These are phyloP conservation scores for Alternaria ethzedia DNA, from an alignment of 2,329 filamentous ascomycete genomes.

Conservation along the genomic window DNA sequence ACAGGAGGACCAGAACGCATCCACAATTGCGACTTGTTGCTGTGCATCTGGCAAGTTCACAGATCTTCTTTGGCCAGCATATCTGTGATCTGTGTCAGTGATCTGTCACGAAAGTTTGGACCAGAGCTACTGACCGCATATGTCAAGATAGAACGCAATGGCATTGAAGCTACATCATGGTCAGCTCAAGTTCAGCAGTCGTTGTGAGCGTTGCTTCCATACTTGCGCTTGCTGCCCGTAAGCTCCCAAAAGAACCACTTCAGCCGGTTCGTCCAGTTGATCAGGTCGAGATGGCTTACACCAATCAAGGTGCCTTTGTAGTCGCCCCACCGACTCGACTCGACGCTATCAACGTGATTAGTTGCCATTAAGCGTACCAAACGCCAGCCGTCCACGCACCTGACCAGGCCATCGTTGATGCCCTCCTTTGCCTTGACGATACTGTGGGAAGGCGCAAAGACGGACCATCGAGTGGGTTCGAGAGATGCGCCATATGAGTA, in stretches of 20 bases:
- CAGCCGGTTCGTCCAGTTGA: constrained; percentile 70
- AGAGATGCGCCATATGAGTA: constrained; percentile 69
- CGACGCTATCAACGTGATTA: constrained; percentile 50
- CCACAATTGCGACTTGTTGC: background rate
- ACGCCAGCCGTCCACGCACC: constrained; percentile 23
- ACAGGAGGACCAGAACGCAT: background rate
- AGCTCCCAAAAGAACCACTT: constrained; percentile 65
- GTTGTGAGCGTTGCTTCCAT: background rate
- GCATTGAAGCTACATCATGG: constrained; percentile 65
- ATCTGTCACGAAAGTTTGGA: background rate
- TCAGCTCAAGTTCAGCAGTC: constrained; percentile 8
- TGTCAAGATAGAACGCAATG: constrained; percentile 68
- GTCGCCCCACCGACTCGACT: constrained; percentile 65
- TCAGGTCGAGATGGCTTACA: constrained; percentile 68
- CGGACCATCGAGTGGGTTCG: constrained; percentile 61
- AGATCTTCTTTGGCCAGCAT: constrained; percentile 49
- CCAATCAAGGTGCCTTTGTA: constrained; percentile 70
- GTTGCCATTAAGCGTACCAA: background rate
- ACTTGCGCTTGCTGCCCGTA: constrained; percentile 63
- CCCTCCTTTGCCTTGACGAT: constrained; percentile 63
- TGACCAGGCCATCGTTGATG: constrained; percentile 69
- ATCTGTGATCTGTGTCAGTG: constrained; percentile 26
- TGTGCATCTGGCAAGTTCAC: constrained; percentile 13
- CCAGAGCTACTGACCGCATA: constrained; percentile 59
- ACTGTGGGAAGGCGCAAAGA: constrained; percentile 63